Evolutionary conservation across 2,329 filamentous ascomycete genomes (phyloP), one percentile per base, ranked within the genome.

Genomic region (Xylariaceae sp.): DNA sequence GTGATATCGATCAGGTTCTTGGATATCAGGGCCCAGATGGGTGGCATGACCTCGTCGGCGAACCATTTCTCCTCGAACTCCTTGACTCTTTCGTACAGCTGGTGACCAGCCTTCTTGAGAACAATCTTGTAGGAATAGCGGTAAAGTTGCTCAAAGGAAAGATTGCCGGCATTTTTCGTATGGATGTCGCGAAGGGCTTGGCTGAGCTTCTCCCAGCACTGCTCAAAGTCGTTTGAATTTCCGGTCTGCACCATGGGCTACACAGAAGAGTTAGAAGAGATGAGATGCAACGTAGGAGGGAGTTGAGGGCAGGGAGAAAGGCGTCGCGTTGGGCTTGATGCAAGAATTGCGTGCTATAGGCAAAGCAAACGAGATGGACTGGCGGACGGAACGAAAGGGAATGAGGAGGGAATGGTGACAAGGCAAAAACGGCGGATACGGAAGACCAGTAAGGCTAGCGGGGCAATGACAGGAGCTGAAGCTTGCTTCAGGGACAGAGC

Each of bases 141-240:
- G 62, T 98, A 98, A 1, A 98, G 75, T 52, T 94, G 83, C 59
- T 98, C 92, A 64, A 95, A 98, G 1, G 89, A 94, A 3, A 98
- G 75, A 12, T 74, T 72, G 8, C 88, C 93, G 39, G 88, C 88
- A 56, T 94, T 92, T 57, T 93, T 89, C 37, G 79, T 83, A 63
- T 96, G 89, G 32, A 98, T 96, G 53, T 94, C 85, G 36, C 68
- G 70, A 33, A 98, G 75, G 4, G 90, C 88, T 30, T 78, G 72
- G 29, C 79, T 70, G 6, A 98, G 75, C 28, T 78, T 76, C 11
- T 69, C 67, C 92, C 92, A 98, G 47, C 80, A 84, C 3, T 75
- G 68, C n/a, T 94, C 84, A 54, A 94, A 94, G 45, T 93, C 86
- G 48, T 83, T 70, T 8, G 72, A 68, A 44, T 81, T 77, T 40